phyloP scores from a whole-genome alignment of 306 rosid genomes.

The Quercus aquifolioides region DNA sequence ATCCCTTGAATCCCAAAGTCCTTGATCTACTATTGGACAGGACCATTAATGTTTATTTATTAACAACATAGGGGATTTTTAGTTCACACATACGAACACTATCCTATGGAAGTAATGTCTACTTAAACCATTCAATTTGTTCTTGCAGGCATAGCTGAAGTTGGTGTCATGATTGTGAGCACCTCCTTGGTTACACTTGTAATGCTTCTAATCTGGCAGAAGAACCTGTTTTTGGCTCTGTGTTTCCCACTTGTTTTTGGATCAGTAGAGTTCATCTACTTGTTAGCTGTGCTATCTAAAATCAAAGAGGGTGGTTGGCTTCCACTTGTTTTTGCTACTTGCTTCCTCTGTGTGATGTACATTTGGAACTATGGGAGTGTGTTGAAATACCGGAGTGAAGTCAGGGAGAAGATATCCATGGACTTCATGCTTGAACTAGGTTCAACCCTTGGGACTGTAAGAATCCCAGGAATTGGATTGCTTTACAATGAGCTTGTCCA shows the following conservation, averaged over 20 bases:
- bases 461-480: slow-evolving; percentile 95
- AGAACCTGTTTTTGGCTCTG: slow-evolving; percentile 71
- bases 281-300: slow-evolving; percentile 81
- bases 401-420: slow-evolving; percentile 75
- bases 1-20: slow-evolving; percentile 4
- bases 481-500: slow-evolving; percentile 93
- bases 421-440: slow-evolving; percentile 86
- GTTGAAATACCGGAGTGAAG: slow-evolving; percentile 80
- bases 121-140: slow-evolving; percentile 22
- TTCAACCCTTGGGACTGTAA: slow-evolving; percentile 81
- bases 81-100: background rate
- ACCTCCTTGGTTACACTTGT: slow-evolving; percentile 85
- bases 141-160: slow-evolving; percentile 94
- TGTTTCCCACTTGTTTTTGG: slow-evolving; percentile 75
- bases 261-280: slow-evolving; percentile 72
- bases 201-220: slow-evolving; percentile 95
- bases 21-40: background rate
- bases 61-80: background rate
- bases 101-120: background rate
- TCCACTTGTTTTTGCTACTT: slow-evolving; percentile 78
- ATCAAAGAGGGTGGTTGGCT: slow-evolving; percentile 87
- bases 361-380: slow-evolving; percentile 98
- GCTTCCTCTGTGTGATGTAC: slow-evolving; percentile 91
- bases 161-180: slow-evolving; percentile 95
- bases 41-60: background rate